Evolutionary conservation across 139 green algal species (phyloP), one percentile per base, ranked within the genome.

Genomic region (Closterium sp.): DNA sequence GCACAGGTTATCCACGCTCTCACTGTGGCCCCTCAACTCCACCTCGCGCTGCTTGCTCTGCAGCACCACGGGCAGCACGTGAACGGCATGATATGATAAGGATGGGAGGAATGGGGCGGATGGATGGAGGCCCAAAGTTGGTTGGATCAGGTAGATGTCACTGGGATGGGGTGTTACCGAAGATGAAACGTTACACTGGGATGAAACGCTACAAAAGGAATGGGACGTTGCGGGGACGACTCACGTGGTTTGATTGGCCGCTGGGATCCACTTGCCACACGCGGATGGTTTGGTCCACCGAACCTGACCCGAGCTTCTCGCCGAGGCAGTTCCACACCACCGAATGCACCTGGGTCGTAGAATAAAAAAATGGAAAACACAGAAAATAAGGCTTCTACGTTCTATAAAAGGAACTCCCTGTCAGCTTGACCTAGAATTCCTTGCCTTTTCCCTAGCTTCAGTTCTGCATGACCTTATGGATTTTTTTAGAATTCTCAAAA

Each of bases 271-370:
- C 34, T 24, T 32, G 31, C 91, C 91, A 95, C 38, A 95, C 42
- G 11, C 91, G 32, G 13, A 87, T 92, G 38, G 90, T 94, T 27
- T 95, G 91, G 32, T 95, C 93, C 29, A 94, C 91, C 13, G 93
- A 95, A 29, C 93, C 93, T 22, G 85, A 92, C 22, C 42, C 93
- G 17, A 95, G 86, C 93, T 94, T 95, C 50, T 45, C 86, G 7
- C 93, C 93, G 19, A 79, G 30, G 34, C 90, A 92, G 45, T 95
- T 95, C 93, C 93, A 95, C 9, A 87, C 93, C 86, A 95, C 93
- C 13, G 90, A 92, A 85, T 95, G 93, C 28, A 95, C 93, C 90
- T 95, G 92, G 28, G 1, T 27, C 30, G 11, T 4, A n/a, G n/a
- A 32, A 42, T 87, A 1, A 27, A 13, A 42, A 22, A 31, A 85